These are phyloP conservation scores for Hypoxylon fragiforme DNA, from an alignment of 495 filamentous ascomycete genomes.

Conservation along the genomic window DNA sequence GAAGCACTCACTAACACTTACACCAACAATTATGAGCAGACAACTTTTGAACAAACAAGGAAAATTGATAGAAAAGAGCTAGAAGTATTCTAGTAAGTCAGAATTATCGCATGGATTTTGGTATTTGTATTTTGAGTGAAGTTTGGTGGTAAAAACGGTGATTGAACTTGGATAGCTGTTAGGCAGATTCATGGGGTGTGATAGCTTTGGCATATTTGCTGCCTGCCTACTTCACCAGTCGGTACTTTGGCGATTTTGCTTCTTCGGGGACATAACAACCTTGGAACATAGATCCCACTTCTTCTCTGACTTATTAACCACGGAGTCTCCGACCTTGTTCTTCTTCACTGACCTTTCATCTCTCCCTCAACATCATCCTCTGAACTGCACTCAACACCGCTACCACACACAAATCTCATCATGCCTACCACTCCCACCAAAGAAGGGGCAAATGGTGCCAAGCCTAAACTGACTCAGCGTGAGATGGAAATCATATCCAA, in stretches of 20 bases:
- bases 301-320: not conserved
- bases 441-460: not conserved
- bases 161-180: not conserved
- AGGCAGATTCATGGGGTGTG: not conserved
- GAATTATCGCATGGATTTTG: not conserved
- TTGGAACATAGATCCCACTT: not conserved
- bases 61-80: not conserved
- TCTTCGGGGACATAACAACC: too few relatives aligned
- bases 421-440: constrained; percentile 3
- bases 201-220: too few relatives aligned
- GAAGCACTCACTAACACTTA: not conserved
- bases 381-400: too few relatives aligned
- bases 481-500: constrained; percentile 17
- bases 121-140: not conserved
- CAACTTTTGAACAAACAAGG: not conserved
- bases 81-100: not conserved
- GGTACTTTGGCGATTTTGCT: too few relatives aligned
- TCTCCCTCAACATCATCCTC: too few relatives aligned
- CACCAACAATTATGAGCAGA: not conserved
- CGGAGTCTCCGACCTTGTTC: too few relatives aligned
- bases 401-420: too few relatives aligned
- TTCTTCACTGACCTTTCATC: too few relatives aligned
- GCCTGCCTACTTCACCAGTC: too few relatives aligned
- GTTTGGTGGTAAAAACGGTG: not conserved
- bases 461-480: constrained; percentile 8